These are phyloP conservation scores for Xerocomus brunneocitrinus DNA, from an alignment of 768 basidiomycete species.

Conservation along the genomic window DNA sequence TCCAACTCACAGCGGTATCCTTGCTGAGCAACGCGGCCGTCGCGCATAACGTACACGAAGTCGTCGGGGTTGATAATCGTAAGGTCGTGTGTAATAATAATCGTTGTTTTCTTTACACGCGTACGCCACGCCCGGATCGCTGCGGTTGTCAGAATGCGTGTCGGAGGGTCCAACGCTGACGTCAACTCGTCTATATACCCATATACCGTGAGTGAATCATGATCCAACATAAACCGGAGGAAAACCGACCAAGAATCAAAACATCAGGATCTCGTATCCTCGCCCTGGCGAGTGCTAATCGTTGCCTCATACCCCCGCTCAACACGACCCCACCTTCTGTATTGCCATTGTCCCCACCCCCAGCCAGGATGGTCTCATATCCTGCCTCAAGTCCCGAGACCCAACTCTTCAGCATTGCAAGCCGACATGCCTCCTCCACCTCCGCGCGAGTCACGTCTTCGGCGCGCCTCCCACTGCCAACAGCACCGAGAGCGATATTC, in stretches of 20 bases:
- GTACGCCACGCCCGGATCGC: constrained; percentile 57
- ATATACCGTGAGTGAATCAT: neutral
- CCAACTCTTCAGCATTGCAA: constrained; percentile 85
- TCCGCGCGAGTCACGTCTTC: constrained; percentile 58
- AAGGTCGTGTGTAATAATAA: constrained; percentile 86
- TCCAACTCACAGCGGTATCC: constrained; percentile 85
- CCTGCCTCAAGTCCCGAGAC: constrained; percentile 78
- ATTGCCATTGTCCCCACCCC: constrained; percentile 39
- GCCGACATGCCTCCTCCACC: constrained; percentile 78
- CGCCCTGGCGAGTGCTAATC: constrained; percentile 86
- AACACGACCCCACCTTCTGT: constrained; percentile 59
- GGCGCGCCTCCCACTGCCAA: constrained; percentile 40
- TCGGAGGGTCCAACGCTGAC: constrained; percentile 80
- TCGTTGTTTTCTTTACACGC: constrained; percentile 56
- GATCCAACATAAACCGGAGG: neutral
- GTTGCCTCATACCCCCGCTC: constrained; percentile 90
- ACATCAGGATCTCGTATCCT: constrained; percentile 81
- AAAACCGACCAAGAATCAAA: constrained; percentile 77
- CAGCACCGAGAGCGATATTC: constrained; percentile 78
- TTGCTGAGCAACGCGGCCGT: constrained; percentile 77
- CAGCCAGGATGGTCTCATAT: constrained; percentile 70
- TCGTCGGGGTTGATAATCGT: constrained; percentile 70
- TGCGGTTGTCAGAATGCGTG: constrained; percentile 79
- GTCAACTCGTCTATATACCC: constrained; percentile 64
- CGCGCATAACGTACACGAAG: constrained; percentile 89